phyloP scores from a whole-genome alignment of 2,329 filamentous ascomycete genomes.

The Apiospora pterosperma region DNA sequence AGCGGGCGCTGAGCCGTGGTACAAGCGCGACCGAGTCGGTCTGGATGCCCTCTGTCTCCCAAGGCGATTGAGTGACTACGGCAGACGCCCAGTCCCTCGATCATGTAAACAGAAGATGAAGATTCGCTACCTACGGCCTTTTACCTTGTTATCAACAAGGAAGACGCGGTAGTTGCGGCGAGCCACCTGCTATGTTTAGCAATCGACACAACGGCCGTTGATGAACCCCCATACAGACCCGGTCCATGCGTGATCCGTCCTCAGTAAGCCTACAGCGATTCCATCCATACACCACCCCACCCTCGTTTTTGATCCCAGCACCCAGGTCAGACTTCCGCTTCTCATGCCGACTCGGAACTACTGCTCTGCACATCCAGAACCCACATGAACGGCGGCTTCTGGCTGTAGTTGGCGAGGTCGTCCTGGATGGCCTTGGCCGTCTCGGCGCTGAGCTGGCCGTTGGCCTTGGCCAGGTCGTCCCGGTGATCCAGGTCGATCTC shows the following conservation, averaged over 20 bases:
- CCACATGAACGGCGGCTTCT: conserved; percentile 7
- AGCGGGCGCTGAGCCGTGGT: no score
- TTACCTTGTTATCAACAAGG: no score
- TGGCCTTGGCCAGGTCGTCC: conserved; percentile 7
- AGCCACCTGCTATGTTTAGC: background rate
- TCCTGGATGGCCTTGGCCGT: conserved; percentile 6
- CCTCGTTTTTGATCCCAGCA: background rate
- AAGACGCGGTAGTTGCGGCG: background rate
- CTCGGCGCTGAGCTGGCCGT: background rate
- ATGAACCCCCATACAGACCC: no score
- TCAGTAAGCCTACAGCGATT: no score
- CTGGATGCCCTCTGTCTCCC: no score
- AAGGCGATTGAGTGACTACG: no score
- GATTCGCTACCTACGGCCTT: no score
- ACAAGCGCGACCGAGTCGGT: background rate
- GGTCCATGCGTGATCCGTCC: no score
- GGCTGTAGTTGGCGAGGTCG: conserved; percentile 10
- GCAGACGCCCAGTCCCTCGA: no score
- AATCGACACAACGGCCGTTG: background rate
- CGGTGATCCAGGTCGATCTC: conserved; percentile 7
- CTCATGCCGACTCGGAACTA: background rate
- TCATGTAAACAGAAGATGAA: no score
- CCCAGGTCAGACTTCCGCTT: no score
- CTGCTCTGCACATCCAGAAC: conserved; percentile 2
- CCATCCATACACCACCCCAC: background rate